Conservation (phyloP, 2,329 filamentous ascomycete species). For the Neofusicoccum ribis region DNA sequence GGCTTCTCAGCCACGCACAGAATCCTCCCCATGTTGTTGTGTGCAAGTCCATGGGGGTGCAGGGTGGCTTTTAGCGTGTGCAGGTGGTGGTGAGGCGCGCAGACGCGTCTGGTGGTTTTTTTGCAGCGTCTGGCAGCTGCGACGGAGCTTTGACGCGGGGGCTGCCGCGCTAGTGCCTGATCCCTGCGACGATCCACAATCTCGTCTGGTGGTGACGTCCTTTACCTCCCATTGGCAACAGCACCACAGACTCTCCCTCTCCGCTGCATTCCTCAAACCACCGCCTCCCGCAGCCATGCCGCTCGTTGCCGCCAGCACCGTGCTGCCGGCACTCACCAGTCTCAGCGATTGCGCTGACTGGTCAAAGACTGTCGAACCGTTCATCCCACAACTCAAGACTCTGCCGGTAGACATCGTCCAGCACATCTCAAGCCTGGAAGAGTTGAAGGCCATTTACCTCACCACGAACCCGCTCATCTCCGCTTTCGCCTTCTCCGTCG, state of each 20-base stretch:
- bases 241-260: background rate
- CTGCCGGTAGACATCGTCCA: conserved; percentile 51
- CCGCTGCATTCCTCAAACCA: background rate
- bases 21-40: conserved; percentile 51
- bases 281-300: background rate
- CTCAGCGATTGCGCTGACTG: conserved; percentile 77
- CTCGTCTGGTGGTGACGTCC: conserved; percentile 16
- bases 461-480: conserved; percentile 84
- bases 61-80: background rate
- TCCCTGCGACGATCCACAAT: conserved; percentile 13
- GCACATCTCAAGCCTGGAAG: conserved; percentile 60
- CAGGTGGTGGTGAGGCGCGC: background rate
- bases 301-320: conserved; percentile 46
- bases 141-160: conserved; percentile 9
- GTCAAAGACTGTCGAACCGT: conserved; percentile 72
- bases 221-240: background rate
- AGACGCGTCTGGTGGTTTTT: conserved; percentile 1
- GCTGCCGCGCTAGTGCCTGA: background rate
- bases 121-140: conserved; percentile 9
- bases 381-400: conserved; percentile 63
- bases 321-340: conserved; percentile 69
- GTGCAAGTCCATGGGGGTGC: background rate
- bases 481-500: conserved; percentile 69
- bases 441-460: conserved; percentile 71
- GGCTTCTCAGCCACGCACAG: conserved; percentile 85